These are phyloP conservation scores for Microbotryum silenes-acaulis DNA, from an alignment of 1,284 basidiomycete species.

Conservation along the genomic window DNA sequence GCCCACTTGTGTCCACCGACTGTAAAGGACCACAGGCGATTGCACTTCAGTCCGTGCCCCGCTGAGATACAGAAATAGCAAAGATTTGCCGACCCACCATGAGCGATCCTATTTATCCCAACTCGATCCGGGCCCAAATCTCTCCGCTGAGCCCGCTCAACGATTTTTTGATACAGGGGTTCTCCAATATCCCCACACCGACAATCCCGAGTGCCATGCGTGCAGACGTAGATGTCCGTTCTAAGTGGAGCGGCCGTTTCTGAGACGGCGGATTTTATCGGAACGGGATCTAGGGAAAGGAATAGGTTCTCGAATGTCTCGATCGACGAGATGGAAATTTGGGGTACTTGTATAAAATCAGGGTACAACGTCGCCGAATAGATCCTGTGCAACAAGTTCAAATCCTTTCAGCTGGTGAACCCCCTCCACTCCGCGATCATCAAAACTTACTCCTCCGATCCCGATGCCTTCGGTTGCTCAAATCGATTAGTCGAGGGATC, in stretches of 20 bases:
- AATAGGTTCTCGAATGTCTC: conserved; percentile 4
- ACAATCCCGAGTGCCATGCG: conserved; percentile 40
- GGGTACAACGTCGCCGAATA: conserved; percentile 26
- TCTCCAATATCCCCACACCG: conserved; percentile 40
- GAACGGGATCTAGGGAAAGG: conserved; percentile 2
- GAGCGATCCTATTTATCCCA: conserved; percentile 14
- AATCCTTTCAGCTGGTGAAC: no score
- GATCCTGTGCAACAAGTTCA: not conserved
- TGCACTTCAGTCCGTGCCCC: no score
- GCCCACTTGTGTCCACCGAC: conserved; percentile 38
- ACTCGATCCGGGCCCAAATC: conserved; percentile 6
- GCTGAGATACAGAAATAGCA: conserved; percentile 23
- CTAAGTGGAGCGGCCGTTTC: not conserved
- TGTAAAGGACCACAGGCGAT: no score
- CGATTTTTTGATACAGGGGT: conserved; percentile 35
- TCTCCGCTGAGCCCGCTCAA: conserved; percentile 32
- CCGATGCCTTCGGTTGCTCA: conserved; percentile 6
- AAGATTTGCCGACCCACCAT: conserved; percentile 26
- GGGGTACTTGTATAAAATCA: conserved; percentile 15
- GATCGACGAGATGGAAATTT: conserved; percentile 15
- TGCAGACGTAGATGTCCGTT: conserved; percentile 40
- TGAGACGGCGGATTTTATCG: not conserved
- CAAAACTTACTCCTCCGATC: not conserved
- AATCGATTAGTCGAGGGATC: conserved; percentile 9
- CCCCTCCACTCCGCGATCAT: no score